phyloP scores from a whole-genome alignment of 768 basidiomycete species.

The Rhodocollybia butyracea region DNA sequence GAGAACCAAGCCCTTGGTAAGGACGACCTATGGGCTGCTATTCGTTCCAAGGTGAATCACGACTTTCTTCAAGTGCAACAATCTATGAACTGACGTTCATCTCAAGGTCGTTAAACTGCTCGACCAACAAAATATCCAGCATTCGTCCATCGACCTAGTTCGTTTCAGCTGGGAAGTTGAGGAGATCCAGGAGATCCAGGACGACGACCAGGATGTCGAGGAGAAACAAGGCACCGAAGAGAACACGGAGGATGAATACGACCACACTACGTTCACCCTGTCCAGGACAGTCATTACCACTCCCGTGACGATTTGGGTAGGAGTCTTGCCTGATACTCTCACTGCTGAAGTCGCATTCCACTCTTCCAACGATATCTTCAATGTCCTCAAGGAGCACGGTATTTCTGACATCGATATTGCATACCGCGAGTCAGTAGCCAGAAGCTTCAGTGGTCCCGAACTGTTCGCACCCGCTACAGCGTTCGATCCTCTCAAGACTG shows the following conservation, averaged over 20 bases:
- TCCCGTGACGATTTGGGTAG: constrained; percentile 27
- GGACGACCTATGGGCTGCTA: constrained; percentile 17
- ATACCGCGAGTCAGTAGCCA: constrained; percentile 21
- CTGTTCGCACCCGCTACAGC: constrained; percentile 28
- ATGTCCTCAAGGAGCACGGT: constrained; percentile 21
- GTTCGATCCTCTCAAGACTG: constrained; percentile 25
- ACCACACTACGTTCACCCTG: not conserved
- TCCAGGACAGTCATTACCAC: constrained; percentile 7
- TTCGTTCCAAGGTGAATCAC: constrained; percentile 23
- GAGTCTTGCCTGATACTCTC: constrained; percentile 21
- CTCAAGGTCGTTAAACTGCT: constrained; percentile 20
- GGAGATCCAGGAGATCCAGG: constrained; percentile 10
- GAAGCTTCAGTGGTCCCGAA: constrained; percentile 18
- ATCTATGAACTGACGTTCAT: constrained; percentile 20
- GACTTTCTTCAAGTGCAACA: constrained; percentile 20
- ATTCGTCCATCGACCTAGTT: constrained; percentile 16
- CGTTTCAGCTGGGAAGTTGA: constrained; percentile 17
- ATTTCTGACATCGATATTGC: constrained; percentile 28
- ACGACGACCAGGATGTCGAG: not conserved
- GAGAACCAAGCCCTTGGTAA: constrained; percentile 14
- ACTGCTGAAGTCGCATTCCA: constrained; percentile 19
- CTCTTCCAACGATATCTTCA: constrained; percentile 21
- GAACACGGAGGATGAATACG: not conserved
- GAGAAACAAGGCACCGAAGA: not conserved
- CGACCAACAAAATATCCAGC: constrained; percentile 14